These are phyloP conservation scores for Aspergillus vadensis DNA, from an alignment of 2,329 filamentous ascomycete species.

Conservation along the genomic window DNA sequence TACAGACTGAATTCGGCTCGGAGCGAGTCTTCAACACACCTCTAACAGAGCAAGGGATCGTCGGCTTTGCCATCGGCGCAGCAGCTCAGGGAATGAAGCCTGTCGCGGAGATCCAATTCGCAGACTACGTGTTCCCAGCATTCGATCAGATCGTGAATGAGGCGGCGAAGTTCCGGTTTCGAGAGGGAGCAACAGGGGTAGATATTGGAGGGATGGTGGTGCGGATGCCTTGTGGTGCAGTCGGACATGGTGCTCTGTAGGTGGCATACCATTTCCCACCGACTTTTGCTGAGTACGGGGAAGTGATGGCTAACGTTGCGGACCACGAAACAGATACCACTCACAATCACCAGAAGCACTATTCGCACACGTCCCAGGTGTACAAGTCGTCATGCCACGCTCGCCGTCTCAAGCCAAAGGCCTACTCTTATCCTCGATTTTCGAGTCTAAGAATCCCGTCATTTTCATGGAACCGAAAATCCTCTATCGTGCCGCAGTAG, in stretches of 20 bases:
- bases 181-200: constrained; percentile 66
- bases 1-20: constrained; percentile 82
- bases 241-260: constrained; percentile 80
- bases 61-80: constrained; percentile 88
- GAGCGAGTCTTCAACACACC: constrained; percentile 97
- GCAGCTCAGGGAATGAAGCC: constrained; percentile 91
- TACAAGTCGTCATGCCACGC: constrained; percentile 82
- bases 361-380: constrained; percentile 83
- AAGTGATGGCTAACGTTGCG: too few species aligned
- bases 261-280: constrained; percentile 3
- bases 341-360: constrained; percentile 86
- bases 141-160: constrained; percentile 96
- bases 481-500: constrained; percentile 85
- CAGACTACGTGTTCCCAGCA: constrained; percentile 89
- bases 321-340: constrained; percentile 59
- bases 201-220: constrained; percentile 79
- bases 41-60: constrained; percentile 88
- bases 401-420: constrained; percentile 89
- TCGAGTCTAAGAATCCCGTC: constrained; percentile 77
- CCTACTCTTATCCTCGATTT: constrained; percentile 73
- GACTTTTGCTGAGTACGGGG: too few species aligned
- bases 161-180: constrained; percentile 82
- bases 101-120: constrained; percentile 93
- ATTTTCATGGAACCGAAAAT: constrained; percentile 95
- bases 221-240: constrained; percentile 85